phyloP scores from a whole-genome alignment of 2,329 filamentous ascomycete species.

The Mycosphaerelloides madeirae region DNA sequence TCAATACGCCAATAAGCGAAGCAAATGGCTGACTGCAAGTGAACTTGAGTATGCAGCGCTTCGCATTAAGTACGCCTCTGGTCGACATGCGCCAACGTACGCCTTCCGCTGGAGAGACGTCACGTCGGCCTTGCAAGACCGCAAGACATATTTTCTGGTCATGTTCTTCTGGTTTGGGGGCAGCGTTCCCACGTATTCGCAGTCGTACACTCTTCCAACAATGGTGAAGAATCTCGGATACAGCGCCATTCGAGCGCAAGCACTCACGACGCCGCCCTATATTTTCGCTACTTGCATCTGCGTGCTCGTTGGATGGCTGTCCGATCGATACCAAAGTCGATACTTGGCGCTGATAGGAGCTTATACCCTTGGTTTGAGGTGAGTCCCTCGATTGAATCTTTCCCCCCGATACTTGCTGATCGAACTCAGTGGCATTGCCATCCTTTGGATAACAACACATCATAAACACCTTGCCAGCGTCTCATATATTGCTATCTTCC shows the following conservation, averaged over 20 bases:
- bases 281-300: conserved; percentile 7
- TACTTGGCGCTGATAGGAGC: conserved; percentile 4
- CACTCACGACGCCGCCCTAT: conserved; percentile 5
- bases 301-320: conserved; percentile 7
- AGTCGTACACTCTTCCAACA: conserved; percentile 5
- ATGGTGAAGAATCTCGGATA: conserved; percentile 9
- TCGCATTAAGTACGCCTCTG: conserved; percentile 6
- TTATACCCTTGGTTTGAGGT: conserved; percentile 5
- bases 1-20: conserved; percentile 3
- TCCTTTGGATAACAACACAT: conserved; percentile 5
- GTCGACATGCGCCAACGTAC: conserved; percentile 4
- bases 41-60: conserved; percentile 8
- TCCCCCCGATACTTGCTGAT: not conserved
- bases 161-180: conserved; percentile 9
- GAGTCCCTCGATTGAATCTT: not conserved
- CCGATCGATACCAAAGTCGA: conserved; percentile 8
- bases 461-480: conserved; percentile 2
- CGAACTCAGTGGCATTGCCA: conserved; percentile 2
- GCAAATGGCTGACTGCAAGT: conserved; percentile 6
- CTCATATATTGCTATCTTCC: conserved; percentile 9
- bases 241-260: conserved; percentile 4
- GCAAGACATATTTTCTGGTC: conserved; percentile 9
- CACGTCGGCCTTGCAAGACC: conserved; percentile 1
- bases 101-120: conserved; percentile 5
- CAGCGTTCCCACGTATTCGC: conserved; percentile 4